Base-by-base conservation (phyloP, 2,329 filamentous ascomycete species). In the Penicillium sp. region DNA sequence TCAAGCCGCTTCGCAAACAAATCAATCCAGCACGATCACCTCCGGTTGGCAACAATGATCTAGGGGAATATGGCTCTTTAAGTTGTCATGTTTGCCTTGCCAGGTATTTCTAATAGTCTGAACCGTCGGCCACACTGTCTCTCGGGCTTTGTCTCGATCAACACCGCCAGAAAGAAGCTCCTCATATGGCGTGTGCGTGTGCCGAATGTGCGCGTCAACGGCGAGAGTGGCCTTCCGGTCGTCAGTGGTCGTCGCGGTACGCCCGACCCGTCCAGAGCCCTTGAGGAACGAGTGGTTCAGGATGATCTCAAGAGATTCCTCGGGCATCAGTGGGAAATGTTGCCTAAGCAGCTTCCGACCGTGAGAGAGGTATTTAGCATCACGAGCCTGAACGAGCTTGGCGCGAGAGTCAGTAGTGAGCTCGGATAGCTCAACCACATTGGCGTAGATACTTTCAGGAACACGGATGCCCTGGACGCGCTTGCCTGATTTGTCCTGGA, bases 191-290 rank as follows among this genome's bases (percentile, higher is more conserved):
- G 74, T 77, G 56, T 73, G 70, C 4, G 58, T 63, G 57, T 77
- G 74, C 23, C 75, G 63, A 49, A 77, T 72, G 63, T 77, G 71
- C 28, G 75, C 74, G 49, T 75, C 69, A 12, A 76, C 74, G 0
- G 74, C 74, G 36, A 77, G 51, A 3, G 59, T 51, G 1, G 68
- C 71, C 45, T 74, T 74, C 3, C 56, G 54, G 23, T 70, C 56
- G 7, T 76, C 72, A 0, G 65, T 62, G 3, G 58, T 59, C 8
- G 47, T 68, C n/a, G 62, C 52, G 1, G 64, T 68, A 1, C 74
- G 67, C 1, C 74, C 75, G 0, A 77, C 73, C 13, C 73, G 66
- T 10, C 73, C 68, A 0, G 73, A 74, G 1, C 70, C 68, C 43
- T 73, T 73, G n/a, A 69, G 56, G 45, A 75, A 76, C 1, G 74